Base-by-base conservation (phyloP, 345 rosid species). In the Noccaea caerulescens region DNA sequence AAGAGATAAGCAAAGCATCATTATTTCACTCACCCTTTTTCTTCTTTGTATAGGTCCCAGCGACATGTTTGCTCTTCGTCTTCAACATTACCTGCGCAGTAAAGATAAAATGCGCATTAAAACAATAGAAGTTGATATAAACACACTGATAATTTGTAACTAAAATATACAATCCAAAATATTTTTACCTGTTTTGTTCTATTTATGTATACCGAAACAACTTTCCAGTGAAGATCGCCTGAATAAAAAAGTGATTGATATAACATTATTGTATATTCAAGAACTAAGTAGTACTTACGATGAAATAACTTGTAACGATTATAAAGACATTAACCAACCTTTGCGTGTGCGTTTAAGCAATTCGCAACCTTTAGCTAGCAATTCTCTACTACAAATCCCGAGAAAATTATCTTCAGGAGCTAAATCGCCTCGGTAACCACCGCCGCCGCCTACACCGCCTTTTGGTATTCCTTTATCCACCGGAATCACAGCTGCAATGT, bases 201-300 rank as follows among this genome's bases (percentile, higher is more conserved):
- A 82, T 91, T 94, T 63, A 91, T 78, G 62, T 91, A 94, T 67
- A 94, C 93, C 7, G 97, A 91, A 30, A 94, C 98, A 56, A 89
- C 66, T 77, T 94, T 94, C 99, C 91, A 88, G 76, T 91, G 99
- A 50, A 94, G 96, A 76, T 91, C 99, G 46, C 99, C 99, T 94
- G 89, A 62, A 60, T 61, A 18, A 25, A 38, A 23, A 43, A 8
- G 63, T 14, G 37, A 10, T 8, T n/a, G 32, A 2, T 10, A 33
- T 13, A 1, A 25, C n/a, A 14, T 41, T 43, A 18, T 27, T 27
- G 5, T 39, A 5, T n/a, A 60, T 18, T 18, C 45, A 71, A 71
- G 18, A 54, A 72, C 49, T 34, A 53, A 42, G 3, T 55, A 47
- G 30, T 27, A 27, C 23, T 20, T 20, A 6, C 25, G 30, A 25